phyloP scores from a whole-genome alignment of 2,329 filamentous ascomycete genomes.

The Ophiostoma montium region DNA sequence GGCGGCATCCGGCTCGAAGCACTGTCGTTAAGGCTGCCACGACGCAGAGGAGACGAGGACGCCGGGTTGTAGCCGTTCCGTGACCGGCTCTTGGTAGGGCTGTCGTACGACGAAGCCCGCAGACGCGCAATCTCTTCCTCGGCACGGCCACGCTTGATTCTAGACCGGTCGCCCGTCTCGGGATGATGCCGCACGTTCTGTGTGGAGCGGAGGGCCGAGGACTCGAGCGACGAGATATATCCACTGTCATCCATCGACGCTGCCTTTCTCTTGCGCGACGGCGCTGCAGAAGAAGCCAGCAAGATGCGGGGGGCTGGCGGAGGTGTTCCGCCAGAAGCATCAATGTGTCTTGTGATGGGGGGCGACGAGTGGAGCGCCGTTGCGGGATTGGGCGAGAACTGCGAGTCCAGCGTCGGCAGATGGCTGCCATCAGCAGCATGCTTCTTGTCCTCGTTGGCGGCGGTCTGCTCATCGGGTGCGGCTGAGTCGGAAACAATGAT shows the following conservation, averaged over 20 bases:
- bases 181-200: constrained; percentile 51
- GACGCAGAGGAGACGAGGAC: constrained; percentile 57
- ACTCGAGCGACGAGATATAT: constrained; percentile 92
- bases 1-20: constrained; percentile 44
- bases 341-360: constrained; percentile 50
- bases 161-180: constrained; percentile 57
- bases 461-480: constrained; percentile 2
- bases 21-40: constrained; percentile 28
- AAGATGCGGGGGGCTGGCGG: constrained; percentile 51
- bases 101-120: constrained; percentile 84
- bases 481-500: constrained; percentile 52
- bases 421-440: background rate
- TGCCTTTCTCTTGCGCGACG: constrained; percentile 62
- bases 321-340: constrained; percentile 56
- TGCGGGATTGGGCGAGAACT: constrained; percentile 57
- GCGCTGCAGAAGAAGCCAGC: constrained; percentile 35
- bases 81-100: constrained; percentile 58
- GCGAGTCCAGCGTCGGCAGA: constrained; percentile 27
- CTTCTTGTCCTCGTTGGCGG: constrained; percentile 3
- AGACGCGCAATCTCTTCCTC: constrained; percentile 93
- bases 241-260: constrained; percentile 80
- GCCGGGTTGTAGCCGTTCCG: constrained; percentile 35
- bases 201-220: constrained; percentile 66
- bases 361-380: constrained; percentile 79
- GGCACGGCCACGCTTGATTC: constrained; percentile 75